Conservation (phyloP, 257 asterid species). For the Handroanthus guayacan region DNA sequence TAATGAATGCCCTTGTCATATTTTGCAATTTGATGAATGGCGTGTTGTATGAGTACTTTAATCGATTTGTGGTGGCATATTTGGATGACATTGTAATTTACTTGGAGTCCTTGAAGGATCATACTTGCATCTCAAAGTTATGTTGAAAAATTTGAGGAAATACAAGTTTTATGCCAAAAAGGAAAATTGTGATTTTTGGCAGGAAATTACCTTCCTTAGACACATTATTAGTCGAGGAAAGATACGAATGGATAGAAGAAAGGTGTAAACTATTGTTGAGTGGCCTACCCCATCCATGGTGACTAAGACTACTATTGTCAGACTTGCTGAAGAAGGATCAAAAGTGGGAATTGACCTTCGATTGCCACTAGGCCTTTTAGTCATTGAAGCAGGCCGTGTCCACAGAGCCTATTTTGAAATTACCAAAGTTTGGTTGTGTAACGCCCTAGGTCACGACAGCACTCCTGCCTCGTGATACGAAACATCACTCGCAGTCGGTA, state of each 20-base stretch:
- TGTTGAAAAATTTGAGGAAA: neutral
- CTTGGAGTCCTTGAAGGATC: too few species aligned
- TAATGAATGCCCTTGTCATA: neutral
- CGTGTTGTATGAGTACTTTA: too few species aligned
- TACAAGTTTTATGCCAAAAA: neutral
- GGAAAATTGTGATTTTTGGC: neutral
- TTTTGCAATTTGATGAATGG: too few species aligned
- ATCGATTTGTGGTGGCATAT: too few species aligned
- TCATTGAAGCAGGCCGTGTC: neutral
- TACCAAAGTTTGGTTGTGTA: neutral
- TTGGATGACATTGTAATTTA: too few species aligned
- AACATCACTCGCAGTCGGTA: too few species aligned
- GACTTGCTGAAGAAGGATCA: neutral
- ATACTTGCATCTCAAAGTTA: too few species aligned
- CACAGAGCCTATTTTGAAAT: neutral
- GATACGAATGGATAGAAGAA: too few species aligned
- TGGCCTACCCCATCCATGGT: neutral
- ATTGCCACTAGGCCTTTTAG: neutral
- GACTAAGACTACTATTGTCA: neutral
- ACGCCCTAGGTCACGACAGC: too few species aligned
- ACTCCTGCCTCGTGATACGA: too few species aligned
- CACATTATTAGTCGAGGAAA: neutral
- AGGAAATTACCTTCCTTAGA: neutral
- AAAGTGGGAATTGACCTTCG: neutral
- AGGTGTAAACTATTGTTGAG: neutral